Conservation (phyloP, 2,329 filamentous ascomycete species). For the Arthrinium phaeospermum region DNA sequence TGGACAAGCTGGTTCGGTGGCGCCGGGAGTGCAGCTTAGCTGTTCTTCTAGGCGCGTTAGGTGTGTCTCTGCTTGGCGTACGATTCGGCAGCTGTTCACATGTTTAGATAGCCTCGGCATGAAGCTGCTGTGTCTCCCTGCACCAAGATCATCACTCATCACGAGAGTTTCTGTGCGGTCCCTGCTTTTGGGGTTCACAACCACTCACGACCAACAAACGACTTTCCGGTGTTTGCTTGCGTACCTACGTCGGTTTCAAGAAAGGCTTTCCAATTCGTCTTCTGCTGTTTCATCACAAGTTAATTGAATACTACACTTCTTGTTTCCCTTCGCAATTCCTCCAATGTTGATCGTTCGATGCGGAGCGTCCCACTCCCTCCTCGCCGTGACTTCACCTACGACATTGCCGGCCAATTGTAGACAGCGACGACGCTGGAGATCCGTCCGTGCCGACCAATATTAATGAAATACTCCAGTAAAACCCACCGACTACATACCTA, state of each 20-base stretch:
- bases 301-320: not conserved
- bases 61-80: not conserved
- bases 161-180: not conserved
- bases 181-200: not conserved
- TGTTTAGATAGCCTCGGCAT: conserved; percentile 10
- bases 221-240: not conserved
- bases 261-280: not conserved
- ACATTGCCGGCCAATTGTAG: not conserved
- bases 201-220: not conserved
- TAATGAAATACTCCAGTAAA: not conserved
- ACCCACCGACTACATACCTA: not conserved
- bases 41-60: not conserved
- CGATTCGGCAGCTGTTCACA: not conserved
- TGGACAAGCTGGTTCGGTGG: not conserved
- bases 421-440: not conserved
- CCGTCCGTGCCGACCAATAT: not conserved
- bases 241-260: not conserved
- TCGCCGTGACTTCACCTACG: not conserved
- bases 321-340: not conserved
- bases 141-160: not conserved
- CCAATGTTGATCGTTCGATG: not conserved
- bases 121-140: not conserved
- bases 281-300: not conserved
- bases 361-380: not conserved
- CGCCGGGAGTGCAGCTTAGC: conserved; percentile 1